Evolutionary conservation across 192 early-diverging fungal species (phyloP).

Genomic region (Haplosporangium gracile): DNA sequence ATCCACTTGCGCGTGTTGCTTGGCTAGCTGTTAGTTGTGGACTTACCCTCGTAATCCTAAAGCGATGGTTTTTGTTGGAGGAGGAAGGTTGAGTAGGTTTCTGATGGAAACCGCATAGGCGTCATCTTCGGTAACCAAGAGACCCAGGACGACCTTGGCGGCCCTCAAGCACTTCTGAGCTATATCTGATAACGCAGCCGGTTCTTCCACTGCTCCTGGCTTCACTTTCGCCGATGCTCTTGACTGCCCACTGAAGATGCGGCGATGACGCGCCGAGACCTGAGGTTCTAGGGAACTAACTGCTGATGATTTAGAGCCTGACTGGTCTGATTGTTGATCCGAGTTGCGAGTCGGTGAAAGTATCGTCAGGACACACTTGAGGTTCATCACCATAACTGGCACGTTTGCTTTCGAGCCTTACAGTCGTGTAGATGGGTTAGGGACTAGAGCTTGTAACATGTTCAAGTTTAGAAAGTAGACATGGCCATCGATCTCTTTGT

Average conservation of each 20-base stretch:
- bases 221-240: slow-evolving; percentile 10
- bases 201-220: not conserved
- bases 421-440: not conserved
- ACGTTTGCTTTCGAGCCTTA: slow-evolving; percentile 1
- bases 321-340: slow-evolving; percentile 8
- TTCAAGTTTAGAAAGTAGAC: not conserved
- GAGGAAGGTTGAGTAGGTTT: slow-evolving; percentile 37
- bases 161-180: slow-evolving; percentile 33
- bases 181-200: slow-evolving; percentile 12
- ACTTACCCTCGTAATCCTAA: slow-evolving; percentile 71
- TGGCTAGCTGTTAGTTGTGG: not conserved
- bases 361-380: slow-evolving; percentile 32
- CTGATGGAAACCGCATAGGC: slow-evolving; percentile 36
- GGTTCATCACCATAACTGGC: slow-evolving; percentile 16
- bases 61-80: slow-evolving; percentile 19
- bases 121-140: slow-evolving; percentile 38
- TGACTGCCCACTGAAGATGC: slow-evolving; percentile 14
- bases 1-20: not conserved
- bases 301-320: not conserved
- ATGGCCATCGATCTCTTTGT: not conserved
- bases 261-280: not conserved
- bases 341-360: slow-evolving; percentile 14
- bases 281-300: not conserved
- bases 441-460: not conserved
- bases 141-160: slow-evolving; percentile 21